These are phyloP conservation scores for Irpex sp. DNA, from an alignment of 1,284 basidiomycete species.

Conservation along the genomic window DNA sequence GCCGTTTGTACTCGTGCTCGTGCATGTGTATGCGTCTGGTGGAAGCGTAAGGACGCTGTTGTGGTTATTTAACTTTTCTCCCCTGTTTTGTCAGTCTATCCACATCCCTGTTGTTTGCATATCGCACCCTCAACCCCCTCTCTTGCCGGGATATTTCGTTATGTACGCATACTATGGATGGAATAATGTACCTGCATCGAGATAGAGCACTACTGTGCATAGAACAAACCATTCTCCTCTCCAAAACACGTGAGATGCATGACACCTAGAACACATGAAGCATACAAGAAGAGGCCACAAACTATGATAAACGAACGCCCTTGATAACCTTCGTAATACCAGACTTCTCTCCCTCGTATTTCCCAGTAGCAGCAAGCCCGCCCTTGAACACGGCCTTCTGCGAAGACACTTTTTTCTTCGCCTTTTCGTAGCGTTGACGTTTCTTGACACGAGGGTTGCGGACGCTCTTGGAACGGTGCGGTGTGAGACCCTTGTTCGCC, in stretches of 20 bases:
- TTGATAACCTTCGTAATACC: slow-evolving; percentile 90
- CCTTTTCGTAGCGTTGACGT: slow-evolving; percentile 86
- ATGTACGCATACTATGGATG: background rate
- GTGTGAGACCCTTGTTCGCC: slow-evolving; percentile 91
- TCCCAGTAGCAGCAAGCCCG: slow-evolving; percentile 60
- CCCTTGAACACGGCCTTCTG: slow-evolving; percentile 90
- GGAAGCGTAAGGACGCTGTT: background rate
- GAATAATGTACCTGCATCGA: background rate
- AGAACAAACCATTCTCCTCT: background rate
- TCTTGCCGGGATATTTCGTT: background rate
- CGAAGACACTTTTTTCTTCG: slow-evolving; percentile 85
- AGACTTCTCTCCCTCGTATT: slow-evolving; percentile 67
- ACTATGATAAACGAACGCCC: slow-evolving; percentile 57
- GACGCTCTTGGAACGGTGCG: slow-evolving; percentile 78
- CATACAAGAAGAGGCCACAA: background rate
- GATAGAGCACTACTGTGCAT: background rate
- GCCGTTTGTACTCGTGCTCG: background rate
- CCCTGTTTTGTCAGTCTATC: background rate
- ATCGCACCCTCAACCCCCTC: background rate
- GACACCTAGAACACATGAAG: background rate
- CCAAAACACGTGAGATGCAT: background rate
- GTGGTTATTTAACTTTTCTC: background rate
- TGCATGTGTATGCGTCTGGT: background rate
- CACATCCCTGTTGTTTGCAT: background rate
- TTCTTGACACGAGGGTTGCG: slow-evolving; percentile 98